Evolutionary conservation across 2,329 filamentous ascomycete genomes (phyloP), one percentile per base, ranked within the genome.

Genomic region (Aureobasidium sp.): DNA sequence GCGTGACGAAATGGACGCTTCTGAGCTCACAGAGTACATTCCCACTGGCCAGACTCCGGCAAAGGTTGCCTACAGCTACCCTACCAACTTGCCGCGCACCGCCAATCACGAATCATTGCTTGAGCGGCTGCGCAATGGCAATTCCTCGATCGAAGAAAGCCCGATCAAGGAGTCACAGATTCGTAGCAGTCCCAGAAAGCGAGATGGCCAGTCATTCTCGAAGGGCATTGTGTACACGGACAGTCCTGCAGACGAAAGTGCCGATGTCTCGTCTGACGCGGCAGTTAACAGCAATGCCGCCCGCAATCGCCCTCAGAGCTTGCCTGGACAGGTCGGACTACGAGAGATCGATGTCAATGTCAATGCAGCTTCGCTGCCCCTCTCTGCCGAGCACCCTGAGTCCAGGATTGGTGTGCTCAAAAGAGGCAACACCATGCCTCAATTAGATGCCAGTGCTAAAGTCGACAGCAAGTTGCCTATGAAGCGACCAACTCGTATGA

Each of bases 41-140:
- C 84, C 89, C 0, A 97, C 94, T 0, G 93, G 94, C 57, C 82
- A 88, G 51, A 97, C 94, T 1, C 94, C 94, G 0, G 85, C 89
- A 70, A 94, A 92, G 76, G 78, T 81, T 34, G 80, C 85, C 58
- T 99, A 97, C 74, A 80, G 84, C n/a, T 96, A 90, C 70, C 89
- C 91, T 0, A 88, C 84, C 1, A 79, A 82, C 2, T 80, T 99
- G 1, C 94, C 94, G 3, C 85, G 87, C 29, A 97, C 94, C 0
- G 83, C 85, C 69, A 69, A 76, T 0, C 84, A 87, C 68, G 82
- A 86, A 13, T 76, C 73, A 13, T 75, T 88, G 32, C 76, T 86
- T 13, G 79, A 82, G 23, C 76, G 77, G 52, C 68, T 83, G 66
- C 77, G 77, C 66, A 80, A 77, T 70, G 68, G 78, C 32, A 59